phyloP scores from a whole-genome alignment of 345 rosid genomes.

The Aquilaria yunnanensis region DNA sequence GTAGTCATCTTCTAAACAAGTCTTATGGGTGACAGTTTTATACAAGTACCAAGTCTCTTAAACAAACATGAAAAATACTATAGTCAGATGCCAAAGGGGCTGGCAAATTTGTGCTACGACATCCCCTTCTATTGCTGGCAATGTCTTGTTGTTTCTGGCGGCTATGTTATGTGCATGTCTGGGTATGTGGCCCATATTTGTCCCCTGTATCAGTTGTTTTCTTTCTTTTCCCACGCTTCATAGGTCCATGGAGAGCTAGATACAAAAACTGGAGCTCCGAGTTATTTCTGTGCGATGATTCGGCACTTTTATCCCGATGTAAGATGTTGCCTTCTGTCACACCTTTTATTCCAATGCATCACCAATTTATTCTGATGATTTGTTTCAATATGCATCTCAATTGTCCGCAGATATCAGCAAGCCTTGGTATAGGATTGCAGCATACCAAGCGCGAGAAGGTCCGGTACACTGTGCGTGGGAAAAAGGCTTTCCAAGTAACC shows the following conservation, averaged over 20 bases:
- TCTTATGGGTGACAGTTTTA: no score
- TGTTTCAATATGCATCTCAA: conserved; percentile 10
- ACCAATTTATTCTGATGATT: no score
- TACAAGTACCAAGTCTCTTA: no score
- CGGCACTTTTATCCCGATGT: conserved; percentile 67
- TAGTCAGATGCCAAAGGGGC: no score
- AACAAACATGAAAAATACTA: no score
- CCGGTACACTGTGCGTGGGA: conserved; percentile 56
- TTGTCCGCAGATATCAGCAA: conserved; percentile 40
- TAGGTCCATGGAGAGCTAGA: conserved; percentile 92
- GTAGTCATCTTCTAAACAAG: no score
- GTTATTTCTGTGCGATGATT: conserved; percentile 54
- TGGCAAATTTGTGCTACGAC: no score
- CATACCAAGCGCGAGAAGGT: conserved; percentile 66
- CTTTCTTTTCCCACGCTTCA: conserved; percentile 10
- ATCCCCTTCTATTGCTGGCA: no score
- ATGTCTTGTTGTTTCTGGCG: no score
- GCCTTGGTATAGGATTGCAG: conserved; percentile 67
- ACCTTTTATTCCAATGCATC: no score
- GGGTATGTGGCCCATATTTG: no score
- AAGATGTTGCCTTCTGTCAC: conserved; percentile 14
- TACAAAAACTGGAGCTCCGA: conserved; percentile 64
- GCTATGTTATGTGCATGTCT: no score
- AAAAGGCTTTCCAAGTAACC: conserved; percentile 63
- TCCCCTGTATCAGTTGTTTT: background rate